Evolutionary conservation across 1,284 basidiomycete species (phyloP).

Genomic region (Porphyrellus sp.): DNA sequence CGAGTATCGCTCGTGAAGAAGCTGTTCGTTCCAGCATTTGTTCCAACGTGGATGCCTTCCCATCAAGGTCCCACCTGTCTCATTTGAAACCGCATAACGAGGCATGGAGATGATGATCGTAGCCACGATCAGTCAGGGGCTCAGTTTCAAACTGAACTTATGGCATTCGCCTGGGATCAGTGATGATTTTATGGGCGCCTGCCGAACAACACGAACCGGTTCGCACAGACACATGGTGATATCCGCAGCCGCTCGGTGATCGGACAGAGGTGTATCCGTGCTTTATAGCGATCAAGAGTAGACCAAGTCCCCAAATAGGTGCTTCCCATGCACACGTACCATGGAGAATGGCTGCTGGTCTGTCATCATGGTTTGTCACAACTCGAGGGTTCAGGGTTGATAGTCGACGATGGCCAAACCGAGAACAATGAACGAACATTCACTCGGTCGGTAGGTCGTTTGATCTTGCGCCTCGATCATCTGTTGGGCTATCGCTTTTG

Average conservation of each 20-base stretch:
- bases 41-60: background rate
- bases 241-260: background rate
- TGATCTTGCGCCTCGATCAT: constrained; percentile 1
- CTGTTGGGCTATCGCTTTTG: background rate
- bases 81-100: background rate
- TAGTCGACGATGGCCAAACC: background rate
- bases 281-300: background rate
- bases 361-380: background rate
- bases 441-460: background rate
- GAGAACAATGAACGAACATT: constrained; percentile 7
- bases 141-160: constrained; percentile 8
- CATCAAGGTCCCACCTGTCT: background rate
- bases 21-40: background rate
- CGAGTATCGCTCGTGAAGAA: constrained; percentile 10
- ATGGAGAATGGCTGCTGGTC: background rate
- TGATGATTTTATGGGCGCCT: background rate
- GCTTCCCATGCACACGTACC: background rate
- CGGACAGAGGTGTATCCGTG: background rate
- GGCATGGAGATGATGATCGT: constrained; percentile 1
- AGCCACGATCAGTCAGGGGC: background rate
- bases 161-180: background rate
- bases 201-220: background rate
- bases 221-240: constrained; percentile 1
- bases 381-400: constrained; percentile 7
- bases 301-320: background rate